Conservation (phyloP, 2,329 filamentous ascomycete species). For the Zopfia rhizophila region DNA sequence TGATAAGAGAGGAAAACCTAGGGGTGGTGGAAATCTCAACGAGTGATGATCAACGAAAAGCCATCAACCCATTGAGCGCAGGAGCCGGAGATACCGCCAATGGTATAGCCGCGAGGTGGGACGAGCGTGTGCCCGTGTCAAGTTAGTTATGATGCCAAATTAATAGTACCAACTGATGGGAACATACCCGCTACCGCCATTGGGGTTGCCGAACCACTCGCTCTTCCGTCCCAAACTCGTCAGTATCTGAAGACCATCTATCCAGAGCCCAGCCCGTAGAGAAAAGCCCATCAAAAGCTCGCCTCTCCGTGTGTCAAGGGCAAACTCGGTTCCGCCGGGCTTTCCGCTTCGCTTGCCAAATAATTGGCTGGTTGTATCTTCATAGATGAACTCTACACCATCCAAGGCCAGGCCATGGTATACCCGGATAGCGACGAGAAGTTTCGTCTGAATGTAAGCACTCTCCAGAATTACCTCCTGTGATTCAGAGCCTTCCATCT, state of each 20-base stretch:
- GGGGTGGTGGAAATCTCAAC: constrained; percentile 56
- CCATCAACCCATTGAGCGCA: constrained; percentile 85
- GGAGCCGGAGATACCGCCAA: constrained; percentile 88
- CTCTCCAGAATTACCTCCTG: constrained; percentile 81
- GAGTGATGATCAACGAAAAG: constrained; percentile 82
- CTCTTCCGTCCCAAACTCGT: constrained; percentile 91
- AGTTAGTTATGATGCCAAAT: constrained; percentile 31
- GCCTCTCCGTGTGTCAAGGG: constrained; percentile 83
- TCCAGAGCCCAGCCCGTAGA: constrained; percentile 80
- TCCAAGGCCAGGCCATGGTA: constrained; percentile 82
- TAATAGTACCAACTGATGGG: constrained; percentile 12
- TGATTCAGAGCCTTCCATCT: constrained; percentile 74
- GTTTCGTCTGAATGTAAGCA: constrained; percentile 70
- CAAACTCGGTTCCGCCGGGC: constrained; percentile 76
- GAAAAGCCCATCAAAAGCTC: constrained; percentile 90
- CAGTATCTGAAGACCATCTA: constrained; percentile 89
- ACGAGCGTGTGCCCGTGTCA: constrained; percentile 80
- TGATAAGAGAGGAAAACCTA: not conserved
- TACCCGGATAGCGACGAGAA: constrained; percentile 78
- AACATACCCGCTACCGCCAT: constrained; percentile 84
- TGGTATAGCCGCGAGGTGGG: constrained; percentile 86
- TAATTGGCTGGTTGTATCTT: constrained; percentile 83
- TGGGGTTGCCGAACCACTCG: constrained; percentile 81
- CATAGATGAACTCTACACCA: constrained; percentile 92
- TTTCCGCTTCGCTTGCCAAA: constrained; percentile 85